Evolutionary conservation across 2,329 filamentous ascomycete species (phyloP), one percentile per base, ranked within the genome.

Genomic region (Balansia obtecta): DNA sequence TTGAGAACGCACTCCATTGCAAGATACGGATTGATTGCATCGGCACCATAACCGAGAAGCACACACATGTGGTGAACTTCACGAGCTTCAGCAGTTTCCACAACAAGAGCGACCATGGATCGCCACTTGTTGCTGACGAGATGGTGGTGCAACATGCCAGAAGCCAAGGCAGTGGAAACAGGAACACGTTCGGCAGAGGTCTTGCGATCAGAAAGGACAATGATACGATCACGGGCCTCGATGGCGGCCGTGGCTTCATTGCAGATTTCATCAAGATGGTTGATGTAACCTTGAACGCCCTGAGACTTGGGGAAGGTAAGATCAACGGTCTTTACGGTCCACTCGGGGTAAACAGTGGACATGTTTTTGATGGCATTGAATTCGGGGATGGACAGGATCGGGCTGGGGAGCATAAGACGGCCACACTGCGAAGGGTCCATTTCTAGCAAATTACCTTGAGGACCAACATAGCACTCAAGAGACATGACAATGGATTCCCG

Each of bases 21-120:
- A 46, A 96, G 82, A 68, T 96, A 96, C 18, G 91, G 91, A 74
- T 93, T 95, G 65, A 97, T 82, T 46, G 85, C 91, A 71, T 97
- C 91, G 50, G 86, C 89, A 72, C 91, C 91, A 61, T 97, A 97
- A 50, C 91, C 91, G 53, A 97, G 80, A 42, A 96, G 78, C n/a
- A 97, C 91, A 72, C 88, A 95, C 88, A 96, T 95, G 71, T 97
- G 91, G 68, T 97, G 91, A 8, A 97, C 91, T 69, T 97, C 91
- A 70, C 91, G 88, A 60, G 91, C 91, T 68, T 97, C 91, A 44
- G 86, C 91, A 55, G 90, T 95, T 74, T 97, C 91, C 34, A 95
- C 80, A 40, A 95, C 77, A 44, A 97, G 71, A 45, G 90, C 91
- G 57, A 82, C 88, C 69, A 90, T 80, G 12, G 91, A 90, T 66